phyloP scores from a whole-genome alignment of 2,329 filamentous ascomycete genomes.

The Pleomassaria siparia region DNA sequence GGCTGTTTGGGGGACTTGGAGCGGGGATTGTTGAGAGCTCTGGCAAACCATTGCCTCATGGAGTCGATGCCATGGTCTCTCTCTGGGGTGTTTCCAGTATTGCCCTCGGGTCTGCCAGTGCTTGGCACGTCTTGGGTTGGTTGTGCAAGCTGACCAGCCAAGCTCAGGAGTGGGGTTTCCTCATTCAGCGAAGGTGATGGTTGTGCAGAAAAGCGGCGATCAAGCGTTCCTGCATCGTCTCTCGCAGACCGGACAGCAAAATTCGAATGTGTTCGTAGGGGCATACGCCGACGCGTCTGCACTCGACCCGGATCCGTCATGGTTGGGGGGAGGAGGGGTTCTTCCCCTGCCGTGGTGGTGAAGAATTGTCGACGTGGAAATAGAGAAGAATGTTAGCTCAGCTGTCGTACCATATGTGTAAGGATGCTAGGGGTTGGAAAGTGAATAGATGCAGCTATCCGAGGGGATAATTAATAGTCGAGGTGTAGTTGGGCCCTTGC shows the following conservation, averaged over 20 bases:
- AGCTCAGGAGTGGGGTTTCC: constrained; percentile 30
- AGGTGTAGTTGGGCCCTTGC: constrained; percentile 8
- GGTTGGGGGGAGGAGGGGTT: constrained; percentile 4
- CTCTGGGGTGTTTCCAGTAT: constrained; percentile 15
- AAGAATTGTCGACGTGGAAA: neutral
- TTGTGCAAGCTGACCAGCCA: constrained; percentile 1
- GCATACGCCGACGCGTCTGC: constrained; percentile 28
- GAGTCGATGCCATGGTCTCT: constrained; percentile 22
- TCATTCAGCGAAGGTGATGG: constrained; percentile 31
- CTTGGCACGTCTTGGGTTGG: constrained; percentile 3
- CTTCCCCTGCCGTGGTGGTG: neutral
- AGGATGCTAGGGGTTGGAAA: constrained; percentile 1
- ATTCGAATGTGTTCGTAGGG: constrained; percentile 41
- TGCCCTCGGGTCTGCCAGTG: constrained; percentile 5
- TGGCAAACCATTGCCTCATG: constrained; percentile 28
- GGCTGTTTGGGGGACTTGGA: constrained; percentile 10
- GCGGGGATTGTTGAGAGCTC: constrained; percentile 15
- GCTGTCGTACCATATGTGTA: neutral
- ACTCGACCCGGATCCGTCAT: constrained; percentile 27
- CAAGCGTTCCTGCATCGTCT: constrained; percentile 49
- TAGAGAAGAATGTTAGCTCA: neutral
- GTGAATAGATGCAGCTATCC: constrained; percentile 13
- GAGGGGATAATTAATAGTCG: constrained; percentile 13
- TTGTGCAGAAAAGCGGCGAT: constrained; percentile 41
- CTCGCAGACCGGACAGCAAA: constrained; percentile 50